Conservation (phyloP, 2,329 filamentous ascomycete species). For the Harringtonia lauricola region DNA sequence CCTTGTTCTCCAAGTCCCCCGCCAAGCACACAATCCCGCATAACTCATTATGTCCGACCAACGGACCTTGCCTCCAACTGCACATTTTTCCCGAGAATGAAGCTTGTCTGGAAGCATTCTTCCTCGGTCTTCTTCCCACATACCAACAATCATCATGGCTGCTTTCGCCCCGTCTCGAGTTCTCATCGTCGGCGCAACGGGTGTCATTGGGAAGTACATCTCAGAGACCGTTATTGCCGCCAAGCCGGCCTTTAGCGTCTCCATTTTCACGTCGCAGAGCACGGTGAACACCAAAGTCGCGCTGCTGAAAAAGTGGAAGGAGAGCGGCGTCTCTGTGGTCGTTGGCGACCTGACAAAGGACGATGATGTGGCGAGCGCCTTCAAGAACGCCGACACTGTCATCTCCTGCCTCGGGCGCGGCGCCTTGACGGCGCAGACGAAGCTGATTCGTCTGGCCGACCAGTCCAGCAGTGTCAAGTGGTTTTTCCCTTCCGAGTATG, state of each 20-base stretch:
- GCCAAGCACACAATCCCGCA: too few relatives aligned
- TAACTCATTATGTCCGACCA: too few relatives aligned
- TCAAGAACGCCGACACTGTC: constrained; percentile 49
- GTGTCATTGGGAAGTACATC: constrained; percentile 24
- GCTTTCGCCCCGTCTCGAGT: constrained; percentile 9
- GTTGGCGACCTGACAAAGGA: constrained; percentile 42
- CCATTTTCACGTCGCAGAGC: constrained; percentile 30
- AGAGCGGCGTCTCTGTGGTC: constrained; percentile 37
- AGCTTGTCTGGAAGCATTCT: too few relatives aligned
- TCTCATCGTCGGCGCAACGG: constrained; percentile 24
- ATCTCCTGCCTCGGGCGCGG: constrained; percentile 53
- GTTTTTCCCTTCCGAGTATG: constrained; percentile 60
- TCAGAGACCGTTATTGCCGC: constrained; percentile 21
- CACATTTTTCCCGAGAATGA: too few relatives aligned
- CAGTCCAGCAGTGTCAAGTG: constrained; percentile 40
- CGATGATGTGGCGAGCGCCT: constrained; percentile 43
- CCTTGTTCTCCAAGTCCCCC: too few relatives aligned
- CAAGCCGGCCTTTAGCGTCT: constrained; percentile 18
- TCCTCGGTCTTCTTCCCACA: too few relatives aligned
- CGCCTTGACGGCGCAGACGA: constrained; percentile 49
- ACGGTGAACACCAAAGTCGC: constrained; percentile 38
- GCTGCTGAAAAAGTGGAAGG: constrained; percentile 29
- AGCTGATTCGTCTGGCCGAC: constrained; percentile 49
- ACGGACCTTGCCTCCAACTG: too few relatives aligned
- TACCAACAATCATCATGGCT: constrained; percentile 4